phyloP scores from a whole-genome alignment of 495 filamentous ascomycete genomes.

The Podospora tetraspora region DNA sequence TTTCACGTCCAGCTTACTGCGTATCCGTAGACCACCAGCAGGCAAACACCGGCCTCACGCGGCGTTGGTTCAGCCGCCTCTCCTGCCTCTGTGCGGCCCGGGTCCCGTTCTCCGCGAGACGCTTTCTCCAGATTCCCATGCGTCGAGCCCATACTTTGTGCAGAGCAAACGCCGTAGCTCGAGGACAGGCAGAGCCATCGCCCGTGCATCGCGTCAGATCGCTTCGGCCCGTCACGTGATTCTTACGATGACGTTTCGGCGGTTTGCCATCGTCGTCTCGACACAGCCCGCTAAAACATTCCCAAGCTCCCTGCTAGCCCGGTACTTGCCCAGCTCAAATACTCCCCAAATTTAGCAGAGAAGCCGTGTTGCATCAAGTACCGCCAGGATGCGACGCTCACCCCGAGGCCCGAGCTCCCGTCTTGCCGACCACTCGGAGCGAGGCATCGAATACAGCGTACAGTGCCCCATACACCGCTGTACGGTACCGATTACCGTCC shows the following conservation, averaged over 20 bases:
- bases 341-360: background rate
- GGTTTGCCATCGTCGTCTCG: background rate
- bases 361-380: background rate
- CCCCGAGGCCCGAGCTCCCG: background rate
- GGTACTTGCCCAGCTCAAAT: background rate
- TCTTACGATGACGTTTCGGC: background rate
- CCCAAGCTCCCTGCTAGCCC: background rate
- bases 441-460: background rate
- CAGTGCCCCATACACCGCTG: background rate
- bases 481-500: background rate
- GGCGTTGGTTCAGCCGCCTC: background rate
- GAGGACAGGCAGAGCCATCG: background rate
- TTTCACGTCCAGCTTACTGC: background rate
- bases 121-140: background rate
- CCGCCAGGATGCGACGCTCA: background rate
- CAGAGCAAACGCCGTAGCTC: background rate
- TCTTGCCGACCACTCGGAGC: background rate
- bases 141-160: background rate
- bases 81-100: background rate
- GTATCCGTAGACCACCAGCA: background rate
- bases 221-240: background rate
- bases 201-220: background rate
- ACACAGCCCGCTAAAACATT: background rate
- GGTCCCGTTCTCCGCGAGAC: background rate
- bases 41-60: background rate